Conservation (phyloP, 495 filamentous ascomycete species). For the Penicillium lividum region DNA sequence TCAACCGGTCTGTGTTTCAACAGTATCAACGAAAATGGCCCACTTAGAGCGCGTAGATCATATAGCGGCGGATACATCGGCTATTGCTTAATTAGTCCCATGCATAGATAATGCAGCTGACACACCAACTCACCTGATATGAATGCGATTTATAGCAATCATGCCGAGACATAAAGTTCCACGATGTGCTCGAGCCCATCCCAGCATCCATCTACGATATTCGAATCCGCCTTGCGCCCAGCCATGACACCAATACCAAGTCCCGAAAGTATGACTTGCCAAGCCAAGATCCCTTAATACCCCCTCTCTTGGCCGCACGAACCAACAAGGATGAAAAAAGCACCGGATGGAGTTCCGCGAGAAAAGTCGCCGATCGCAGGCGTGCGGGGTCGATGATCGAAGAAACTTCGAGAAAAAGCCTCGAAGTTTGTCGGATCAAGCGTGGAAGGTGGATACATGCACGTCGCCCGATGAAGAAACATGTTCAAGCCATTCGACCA, state of each 20-base stretch:
- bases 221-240: constrained; percentile 7
- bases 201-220: constrained; percentile 16
- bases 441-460: constrained; percentile 7
- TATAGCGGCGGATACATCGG: not conserved
- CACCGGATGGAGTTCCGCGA: constrained; percentile 9
- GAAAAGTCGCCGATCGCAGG: not conserved
- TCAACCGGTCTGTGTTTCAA: too few species aligned
- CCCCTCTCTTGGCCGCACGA: not conserved
- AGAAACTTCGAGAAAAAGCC: constrained; percentile 24
- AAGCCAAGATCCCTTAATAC: not conserved
- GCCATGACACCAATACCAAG: constrained; percentile 31
- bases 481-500: constrained; percentile 70
- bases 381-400: constrained; percentile 15
- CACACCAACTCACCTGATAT: not conserved
- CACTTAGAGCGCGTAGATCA: not conserved
- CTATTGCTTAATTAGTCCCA: not conserved
- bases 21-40: not conserved
- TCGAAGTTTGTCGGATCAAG: constrained; percentile 16
- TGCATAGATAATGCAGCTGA: not conserved
- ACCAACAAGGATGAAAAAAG: not conserved
- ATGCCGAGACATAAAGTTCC: constrained; percentile 1
- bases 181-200: constrained; percentile 9
- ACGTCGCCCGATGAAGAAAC: constrained; percentile 42
- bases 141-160: not conserved
- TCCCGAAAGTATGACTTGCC: not conserved